These are phyloP conservation scores for Sisymbrium altissimum DNA, from an alignment of 345 rosid genomes.

Conservation along the genomic window DNA sequence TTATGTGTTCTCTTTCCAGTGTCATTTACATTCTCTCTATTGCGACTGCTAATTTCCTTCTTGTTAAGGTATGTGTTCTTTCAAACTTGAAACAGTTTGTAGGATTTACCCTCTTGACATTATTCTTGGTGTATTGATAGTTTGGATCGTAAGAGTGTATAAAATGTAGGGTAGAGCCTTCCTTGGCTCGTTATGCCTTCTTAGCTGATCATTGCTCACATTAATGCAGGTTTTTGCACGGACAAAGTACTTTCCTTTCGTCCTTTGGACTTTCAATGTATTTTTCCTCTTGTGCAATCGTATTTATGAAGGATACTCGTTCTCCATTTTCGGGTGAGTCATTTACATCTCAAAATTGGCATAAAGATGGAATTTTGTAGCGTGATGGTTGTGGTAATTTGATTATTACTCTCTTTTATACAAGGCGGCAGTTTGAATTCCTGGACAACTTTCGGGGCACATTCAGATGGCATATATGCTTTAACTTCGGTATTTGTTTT, in stretches of 20 bases:
- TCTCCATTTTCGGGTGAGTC: slow-evolving; percentile 79
- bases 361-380: not conserved
- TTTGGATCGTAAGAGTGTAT: not conserved
- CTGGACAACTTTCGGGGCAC: slow-evolving; percentile 81
- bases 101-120: not conserved
- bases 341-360: not conserved
- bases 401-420: not conserved
- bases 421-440: slow-evolving; percentile 64
- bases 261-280: slow-evolving; percentile 74
- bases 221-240: slow-evolving; percentile 58
- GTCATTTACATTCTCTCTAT: too few species aligned
- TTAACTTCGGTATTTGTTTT: slow-evolving; percentile 71
- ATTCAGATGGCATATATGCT: slow-evolving; percentile 97
- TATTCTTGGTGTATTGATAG: not conserved
- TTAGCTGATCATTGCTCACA: slow-evolving; percentile 12
- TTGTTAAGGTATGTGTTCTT: not conserved
- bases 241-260: slow-evolving; percentile 48
- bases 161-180: not conserved
- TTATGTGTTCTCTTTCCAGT: too few species aligned
- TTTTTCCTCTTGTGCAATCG: slow-evolving; percentile 79
- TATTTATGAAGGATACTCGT: slow-evolving; percentile 80
- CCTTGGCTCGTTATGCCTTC: not conserved
- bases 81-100: too few species aligned
- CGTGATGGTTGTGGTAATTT: not conserved
- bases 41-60: too few species aligned